Evolutionary conservation across 2,329 filamentous ascomycete genomes (phyloP), one percentile per base, ranked within the genome.

Genomic region (Trichothecium roseum): DNA sequence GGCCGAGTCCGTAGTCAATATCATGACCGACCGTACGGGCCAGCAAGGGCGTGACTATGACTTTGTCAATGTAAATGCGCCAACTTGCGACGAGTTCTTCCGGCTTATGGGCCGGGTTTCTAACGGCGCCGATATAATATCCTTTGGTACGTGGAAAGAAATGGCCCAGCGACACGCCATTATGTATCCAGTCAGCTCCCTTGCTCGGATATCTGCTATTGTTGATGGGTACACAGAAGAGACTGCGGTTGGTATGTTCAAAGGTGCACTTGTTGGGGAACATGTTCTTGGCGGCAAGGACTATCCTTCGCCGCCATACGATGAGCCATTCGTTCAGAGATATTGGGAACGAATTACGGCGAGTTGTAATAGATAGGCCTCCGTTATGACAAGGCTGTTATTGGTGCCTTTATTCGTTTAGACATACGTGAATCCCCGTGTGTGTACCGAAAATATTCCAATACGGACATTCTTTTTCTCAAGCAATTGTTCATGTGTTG

Each of bases 41-140:
- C 17, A 24, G 5, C 32, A 31, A 3, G 42, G 42, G 6, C 35
- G 20, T 26, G 42, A 44, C 30, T 44, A 34, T 30, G 42, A 44
- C 30, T 44, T 42, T 26, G 5, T 27, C 10, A 38, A 44, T 18
- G 15, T 16, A 28, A 18, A 18, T 15, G 40, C 42, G 13, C 32
- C 38, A 13, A 37, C 14, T n/a, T 44, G 34, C 20, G 24, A 30
- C 26, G 33, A 36, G 8, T 42, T 40, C 31, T 41, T 41, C 29
- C 18, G 14, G 28, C 14, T 34, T 3, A 35, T 40, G 14, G 5
- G 30, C 14, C 5, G 28, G n/a, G n/a, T 17, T 20, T 16, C 15
- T 6, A 18, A 34, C 6, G 4, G 36, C 31, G 2, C 37, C 16
- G n/a, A n/a, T n/a, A n/a, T n/a, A n/a, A n/a, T n/a, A n/a, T 16